These are phyloP conservation scores for Colletotrichum theobromicola DNA, from an alignment of 2,329 filamentous ascomycete genomes.

Conservation along the genomic window DNA sequence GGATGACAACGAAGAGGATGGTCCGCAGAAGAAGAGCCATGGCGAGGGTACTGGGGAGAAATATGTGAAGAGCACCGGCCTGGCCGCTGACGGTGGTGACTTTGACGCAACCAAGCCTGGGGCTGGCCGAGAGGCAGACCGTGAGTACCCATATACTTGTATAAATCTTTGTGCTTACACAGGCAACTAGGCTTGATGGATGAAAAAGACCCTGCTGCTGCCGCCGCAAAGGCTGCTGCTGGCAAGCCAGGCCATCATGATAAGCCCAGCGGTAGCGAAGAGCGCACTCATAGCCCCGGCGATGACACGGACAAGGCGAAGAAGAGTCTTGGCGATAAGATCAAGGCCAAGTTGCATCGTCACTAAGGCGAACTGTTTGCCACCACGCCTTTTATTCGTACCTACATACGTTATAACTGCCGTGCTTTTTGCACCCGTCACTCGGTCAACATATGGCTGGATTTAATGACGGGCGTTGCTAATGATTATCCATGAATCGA, in stretches of 20 bases:
- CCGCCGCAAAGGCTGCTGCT: slow-evolving; percentile 7
- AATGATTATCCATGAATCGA: background rate
- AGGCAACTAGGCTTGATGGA: slow-evolving; percentile 53
- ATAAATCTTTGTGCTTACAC: slow-evolving; percentile 15
- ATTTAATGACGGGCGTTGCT: background rate
- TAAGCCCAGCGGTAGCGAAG: slow-evolving; percentile 23
- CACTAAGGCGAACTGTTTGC: slow-evolving; percentile 30
- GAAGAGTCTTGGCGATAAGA: slow-evolving; percentile 63
- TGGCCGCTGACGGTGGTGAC: slow-evolving; percentile 69
- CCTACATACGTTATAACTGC: background rate
- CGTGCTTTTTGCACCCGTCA: background rate
- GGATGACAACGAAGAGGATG: slow-evolving; percentile 22
- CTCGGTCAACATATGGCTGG: background rate
- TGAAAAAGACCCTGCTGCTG: slow-evolving; percentile 43
- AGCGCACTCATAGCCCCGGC: slow-evolving; percentile 22
- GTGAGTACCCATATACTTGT: slow-evolving; percentile 47
- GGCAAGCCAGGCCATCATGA: slow-evolving; percentile 25
- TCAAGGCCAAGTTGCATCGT: slow-evolving; percentile 72
- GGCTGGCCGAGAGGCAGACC: slow-evolving; percentile 70
- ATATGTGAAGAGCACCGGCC: slow-evolving; percentile 62
- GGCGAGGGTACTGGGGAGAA: slow-evolving; percentile 59
- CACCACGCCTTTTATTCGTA: background rate
- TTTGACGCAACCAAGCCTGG: slow-evolving; percentile 70
- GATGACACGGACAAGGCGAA: slow-evolving; percentile 41
- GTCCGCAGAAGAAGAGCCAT: slow-evolving; percentile 1